These are phyloP conservation scores for Hyphopichia buzzinii DNA, from an alignment of 1,139 yeast species.

Conservation along the genomic window DNA sequence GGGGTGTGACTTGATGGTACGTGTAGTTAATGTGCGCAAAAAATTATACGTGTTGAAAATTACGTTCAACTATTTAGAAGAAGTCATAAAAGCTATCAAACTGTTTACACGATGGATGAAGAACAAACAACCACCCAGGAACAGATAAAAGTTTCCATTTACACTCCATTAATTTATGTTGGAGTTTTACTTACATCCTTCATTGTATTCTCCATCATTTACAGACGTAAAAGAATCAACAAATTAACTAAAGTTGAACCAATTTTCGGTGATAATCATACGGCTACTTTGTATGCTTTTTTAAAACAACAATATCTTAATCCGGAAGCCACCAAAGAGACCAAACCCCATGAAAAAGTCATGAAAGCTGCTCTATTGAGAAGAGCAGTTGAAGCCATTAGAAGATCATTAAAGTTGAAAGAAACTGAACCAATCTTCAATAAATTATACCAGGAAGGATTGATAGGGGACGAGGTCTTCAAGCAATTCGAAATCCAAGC, in stretches of 20 bases:
- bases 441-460: constrained; percentile 78
- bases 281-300: constrained; percentile 62
- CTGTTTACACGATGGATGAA: constrained; percentile 24
- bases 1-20: too few relatives aligned
- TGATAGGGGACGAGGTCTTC: constrained; percentile 86
- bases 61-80: constrained; percentile 1
- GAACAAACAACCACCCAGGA: constrained; percentile 23
- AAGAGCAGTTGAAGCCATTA: constrained; percentile 70
- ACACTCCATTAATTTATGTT: constrained; percentile 81
- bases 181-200: constrained; percentile 70
- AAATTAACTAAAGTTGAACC: constrained; percentile 61
- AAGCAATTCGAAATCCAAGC: constrained; percentile 76
- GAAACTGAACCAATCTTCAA: constrained; percentile 68
- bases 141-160: constrained; percentile 61
- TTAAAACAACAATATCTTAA: constrained; percentile 48
- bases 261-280: constrained; percentile 66
- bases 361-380: constrained; percentile 80
- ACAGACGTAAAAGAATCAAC: constrained; percentile 58
- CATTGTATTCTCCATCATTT: constrained; percentile 67
- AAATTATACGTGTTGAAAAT: constrained; percentile 9
- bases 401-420: constrained; percentile 67
- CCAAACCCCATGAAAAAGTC: constrained; percentile 74
- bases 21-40: too few relatives aligned
- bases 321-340: constrained; percentile 37
- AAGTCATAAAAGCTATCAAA: constrained; percentile 1